Base-by-base conservation (phyloP, 2,329 filamentous ascomycete genomes). In the Furcasterigmium furcatum region DNA sequence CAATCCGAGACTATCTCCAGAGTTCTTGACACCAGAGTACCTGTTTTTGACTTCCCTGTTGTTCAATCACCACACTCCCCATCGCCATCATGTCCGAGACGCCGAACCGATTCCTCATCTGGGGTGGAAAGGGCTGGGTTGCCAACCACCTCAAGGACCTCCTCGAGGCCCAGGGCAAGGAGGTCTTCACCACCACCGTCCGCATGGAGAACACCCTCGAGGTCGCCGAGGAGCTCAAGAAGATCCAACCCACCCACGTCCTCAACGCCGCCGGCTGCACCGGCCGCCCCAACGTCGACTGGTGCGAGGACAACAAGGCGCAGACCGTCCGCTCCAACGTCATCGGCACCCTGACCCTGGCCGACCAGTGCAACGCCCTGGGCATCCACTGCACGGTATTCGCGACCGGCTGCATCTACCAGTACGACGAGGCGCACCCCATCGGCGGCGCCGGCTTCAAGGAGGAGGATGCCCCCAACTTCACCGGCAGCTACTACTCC, bases 261-360 rank as follows among this genome's bases (percentile, higher is more conserved):
- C 66, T 87, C 43, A 85, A 85, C 63, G 79, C 76, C 49, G 83
- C 83, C 41, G 83, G 82, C 49, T 80, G 76, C 58, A 86, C 82
- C 4, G 83, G 83, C 41, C 73, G 80, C 20, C 82, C 82, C 51
- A 87, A 86, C 53, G 81, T 85, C 60, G 83, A 86, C 65, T 85
- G 81, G 82, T 86, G 83, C 56, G 83, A 87, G 66, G 79, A 84
- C 58, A 77, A 87, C 69, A 84, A 79, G 65, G 77, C 83, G 62
- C 77, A 78, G 44, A 87, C 83, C 7, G 76, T 86, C 58, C 74
- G 82, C 47, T 84, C 78, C 60, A 87, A 87, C 57, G 82, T 82
- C 45, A 76, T 85, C 39, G 83, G 83, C 44, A 79, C 81, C 27
- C 58, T 85, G 52, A 85, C 82, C 59, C 63, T 87, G 55, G 71